Percentiles rank a stretch among this genome's conserved stretches.
phyloP scores from a whole-genome alignment of 176 grass and related monocot species.

The Tillandsia fasciculata region DNA sequence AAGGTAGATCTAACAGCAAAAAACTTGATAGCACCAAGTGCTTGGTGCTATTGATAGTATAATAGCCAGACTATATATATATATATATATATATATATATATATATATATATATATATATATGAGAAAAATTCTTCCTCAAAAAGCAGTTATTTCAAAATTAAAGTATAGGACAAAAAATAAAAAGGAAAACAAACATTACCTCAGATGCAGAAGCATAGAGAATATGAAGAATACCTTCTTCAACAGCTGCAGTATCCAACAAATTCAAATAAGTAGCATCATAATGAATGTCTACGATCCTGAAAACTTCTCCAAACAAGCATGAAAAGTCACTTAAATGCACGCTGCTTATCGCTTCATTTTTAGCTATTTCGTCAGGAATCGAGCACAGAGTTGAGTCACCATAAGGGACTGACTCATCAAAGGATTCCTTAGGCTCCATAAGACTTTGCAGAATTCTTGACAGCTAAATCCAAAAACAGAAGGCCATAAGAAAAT shows the following conservation, averaged over 20 bases:
- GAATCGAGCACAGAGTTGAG: conserved; percentile 17
- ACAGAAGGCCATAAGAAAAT: conserved; percentile 18
- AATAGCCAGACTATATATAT: too few relatives aligned
- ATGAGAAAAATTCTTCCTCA: too few relatives aligned
- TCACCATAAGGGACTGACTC: conserved; percentile 24
- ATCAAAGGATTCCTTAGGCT: conserved; percentile 30
- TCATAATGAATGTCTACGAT: conserved; percentile 42
- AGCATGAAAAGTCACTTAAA: conserved; percentile 53
- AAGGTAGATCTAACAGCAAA: too few relatives aligned
- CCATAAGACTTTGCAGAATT: conserved; percentile 52
- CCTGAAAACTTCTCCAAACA: conserved; percentile 82
- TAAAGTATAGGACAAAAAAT: too few relatives aligned
- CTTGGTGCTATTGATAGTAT: too few relatives aligned
- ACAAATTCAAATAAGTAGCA: conserved; percentile 63
- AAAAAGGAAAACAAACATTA: conserved; percentile 22
- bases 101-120: too few relatives aligned
- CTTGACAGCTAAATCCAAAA: conserved; percentile 56
- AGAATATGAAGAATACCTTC: conserved; percentile 94
- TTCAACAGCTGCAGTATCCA: conserved; percentile 83
- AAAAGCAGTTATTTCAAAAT: too few relatives aligned
- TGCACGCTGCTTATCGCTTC: conserved; percentile 31
- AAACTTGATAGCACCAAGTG: too few relatives aligned
- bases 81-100: too few relatives aligned
- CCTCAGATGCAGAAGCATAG: conserved; percentile 75
- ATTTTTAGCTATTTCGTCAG: conserved; percentile 45